phyloP scores from a whole-genome alignment of 176 grass and related monocot genomes.

The Rhynchospora breviuscula region DNA sequence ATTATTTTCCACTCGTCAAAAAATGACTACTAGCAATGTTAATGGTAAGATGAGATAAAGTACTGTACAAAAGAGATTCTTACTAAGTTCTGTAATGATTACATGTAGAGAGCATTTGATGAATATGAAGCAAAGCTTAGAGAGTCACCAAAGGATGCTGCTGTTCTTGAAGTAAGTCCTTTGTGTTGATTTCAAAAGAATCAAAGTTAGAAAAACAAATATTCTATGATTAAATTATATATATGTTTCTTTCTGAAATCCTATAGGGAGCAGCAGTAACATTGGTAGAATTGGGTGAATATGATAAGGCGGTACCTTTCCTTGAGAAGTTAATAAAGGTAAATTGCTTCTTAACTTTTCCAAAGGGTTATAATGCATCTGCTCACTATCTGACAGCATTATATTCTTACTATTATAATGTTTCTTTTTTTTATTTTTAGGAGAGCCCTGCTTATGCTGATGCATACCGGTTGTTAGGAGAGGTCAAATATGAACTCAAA shows the following conservation, averaged over 20 bases:
- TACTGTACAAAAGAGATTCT: neutral
- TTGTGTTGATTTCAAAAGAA: conserved; percentile 6
- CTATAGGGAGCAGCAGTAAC: conserved; percentile 73
- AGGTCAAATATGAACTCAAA: conserved; percentile 91
- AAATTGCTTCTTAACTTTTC: conserved; percentile 13
- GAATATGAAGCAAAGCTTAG: conserved; percentile 65
- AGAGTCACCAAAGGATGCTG: conserved; percentile 59
- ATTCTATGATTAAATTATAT: neutral
- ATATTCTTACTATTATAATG: conserved; percentile 21
- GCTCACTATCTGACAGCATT: conserved; percentile 17
- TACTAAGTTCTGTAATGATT: conserved; percentile 22
- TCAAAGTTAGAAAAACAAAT: neutral
- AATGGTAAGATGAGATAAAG: neutral
- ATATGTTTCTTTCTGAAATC: conserved; percentile 22
- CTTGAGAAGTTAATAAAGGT: conserved; percentile 86
- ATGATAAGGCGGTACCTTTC: conserved; percentile 57
- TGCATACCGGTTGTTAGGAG: conserved; percentile 81
- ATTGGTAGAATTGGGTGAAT: conserved; percentile 78
- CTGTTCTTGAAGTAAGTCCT: conserved; percentile 60
- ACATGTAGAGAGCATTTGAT: conserved; percentile 47
- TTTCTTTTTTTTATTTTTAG: conserved; percentile 35
- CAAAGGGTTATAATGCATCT: neutral
- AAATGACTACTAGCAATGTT: neutral
- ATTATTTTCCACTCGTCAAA: neutral
- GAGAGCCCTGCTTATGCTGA: conserved; percentile 73